Evolutionary conservation across 176 grass and related monocot genomes (phyloP).

Genomic region (Chloris gayana): DNA sequence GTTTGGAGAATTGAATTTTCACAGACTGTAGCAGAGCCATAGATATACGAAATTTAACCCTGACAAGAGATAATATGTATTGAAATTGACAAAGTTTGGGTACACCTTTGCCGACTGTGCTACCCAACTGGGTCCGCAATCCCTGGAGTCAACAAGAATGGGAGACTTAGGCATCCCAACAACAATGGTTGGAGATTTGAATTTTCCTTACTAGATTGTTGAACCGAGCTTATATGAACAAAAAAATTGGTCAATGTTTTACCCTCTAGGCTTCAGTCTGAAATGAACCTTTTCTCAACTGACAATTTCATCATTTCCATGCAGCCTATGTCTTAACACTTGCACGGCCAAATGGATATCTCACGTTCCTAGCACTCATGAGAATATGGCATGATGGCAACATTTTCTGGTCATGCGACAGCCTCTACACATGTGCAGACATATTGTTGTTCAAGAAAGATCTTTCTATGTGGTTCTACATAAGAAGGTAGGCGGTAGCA

Average conservation of each 20-base stretch:
- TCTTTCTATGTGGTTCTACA: conserved; percentile 27
- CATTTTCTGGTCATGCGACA: conserved; percentile 40
- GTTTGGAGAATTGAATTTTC: too few relatives aligned
- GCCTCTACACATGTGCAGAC: conserved; percentile 28
- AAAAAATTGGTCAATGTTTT: conserved; percentile 13
- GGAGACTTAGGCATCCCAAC: background rate
- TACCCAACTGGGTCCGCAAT: too few relatives aligned
- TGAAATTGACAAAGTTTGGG: too few relatives aligned
- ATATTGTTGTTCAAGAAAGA: conserved; percentile 46
- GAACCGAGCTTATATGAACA: background rate
- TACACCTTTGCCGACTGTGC: too few relatives aligned
- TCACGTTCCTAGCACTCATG: background rate
- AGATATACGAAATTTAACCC: too few relatives aligned
- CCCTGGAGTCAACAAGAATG: conserved; percentile 18
- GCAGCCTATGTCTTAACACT: conserved; percentile 32
- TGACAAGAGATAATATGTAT: too few relatives aligned
- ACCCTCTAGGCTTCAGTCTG: background rate
- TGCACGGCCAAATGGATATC: conserved; percentile 30
- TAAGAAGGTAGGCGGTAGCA: conserved; percentile 28
- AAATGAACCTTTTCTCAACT: conserved; percentile 12
- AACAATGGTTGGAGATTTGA: conserved; percentile 23
- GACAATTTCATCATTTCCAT: conserved; percentile 20
- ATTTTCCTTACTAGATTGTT: conserved; percentile 29
- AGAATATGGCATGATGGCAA: conserved; percentile 34
- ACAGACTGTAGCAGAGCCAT: too few relatives aligned